Percentiles rank a stretch among this genome's conserved stretches.
Evolutionary conservation across 805 yeast genomes (phyloP).

Genomic region (Cyberlindnera mycetangii): DNA sequence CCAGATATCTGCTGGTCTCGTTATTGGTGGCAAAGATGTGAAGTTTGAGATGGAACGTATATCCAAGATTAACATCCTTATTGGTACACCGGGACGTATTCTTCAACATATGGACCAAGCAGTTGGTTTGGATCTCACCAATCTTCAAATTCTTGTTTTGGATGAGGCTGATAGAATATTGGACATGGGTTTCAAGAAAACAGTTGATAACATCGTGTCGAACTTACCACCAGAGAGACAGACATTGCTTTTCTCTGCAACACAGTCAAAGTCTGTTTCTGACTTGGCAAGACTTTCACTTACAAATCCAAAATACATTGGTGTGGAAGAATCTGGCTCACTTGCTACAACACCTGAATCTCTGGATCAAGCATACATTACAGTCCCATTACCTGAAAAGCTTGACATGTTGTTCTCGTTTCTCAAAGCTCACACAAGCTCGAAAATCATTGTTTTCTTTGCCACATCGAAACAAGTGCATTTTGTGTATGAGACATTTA

Average conservation of each 20-base stretch:
- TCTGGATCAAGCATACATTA: slow-evolving; percentile 79
- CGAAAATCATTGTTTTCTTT: slow-evolving; percentile 82
- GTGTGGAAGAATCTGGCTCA: slow-evolving; percentile 65
- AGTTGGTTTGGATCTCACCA: slow-evolving; percentile 60
- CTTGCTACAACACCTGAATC: slow-evolving; percentile 79
- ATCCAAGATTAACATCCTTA: slow-evolving; percentile 66
- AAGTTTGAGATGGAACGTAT: slow-evolving; percentile 74
- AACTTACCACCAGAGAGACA: slow-evolving; percentile 85
- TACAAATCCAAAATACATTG: slow-evolving; percentile 86
- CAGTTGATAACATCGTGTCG: slow-evolving; percentile 64
- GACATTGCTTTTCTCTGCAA: slow-evolving; percentile 92
- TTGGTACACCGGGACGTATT: slow-evolving; percentile 92
- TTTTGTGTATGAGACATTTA: slow-evolving; percentile 32
- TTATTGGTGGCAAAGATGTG: slow-evolving; percentile 62
- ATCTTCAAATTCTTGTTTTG: slow-evolving; percentile 67
- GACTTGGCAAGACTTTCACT: slow-evolving; percentile 83
- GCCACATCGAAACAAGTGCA: slow-evolving; percentile 58
- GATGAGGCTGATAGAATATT: slow-evolving; percentile 93
- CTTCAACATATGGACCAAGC: slow-evolving; percentile 68
- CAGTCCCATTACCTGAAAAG: slow-evolving; percentile 72
- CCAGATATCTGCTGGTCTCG: slow-evolving; percentile 60
- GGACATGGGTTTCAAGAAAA: slow-evolving; percentile 73
- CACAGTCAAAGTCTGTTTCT: slow-evolving; percentile 83
- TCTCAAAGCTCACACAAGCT: slow-evolving; percentile 68
- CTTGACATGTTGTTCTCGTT: slow-evolving; percentile 74